These are phyloP conservation scores for Artemisia annua DNA, from an alignment of 129 eudicot species.

Conservation along the genomic window DNA sequence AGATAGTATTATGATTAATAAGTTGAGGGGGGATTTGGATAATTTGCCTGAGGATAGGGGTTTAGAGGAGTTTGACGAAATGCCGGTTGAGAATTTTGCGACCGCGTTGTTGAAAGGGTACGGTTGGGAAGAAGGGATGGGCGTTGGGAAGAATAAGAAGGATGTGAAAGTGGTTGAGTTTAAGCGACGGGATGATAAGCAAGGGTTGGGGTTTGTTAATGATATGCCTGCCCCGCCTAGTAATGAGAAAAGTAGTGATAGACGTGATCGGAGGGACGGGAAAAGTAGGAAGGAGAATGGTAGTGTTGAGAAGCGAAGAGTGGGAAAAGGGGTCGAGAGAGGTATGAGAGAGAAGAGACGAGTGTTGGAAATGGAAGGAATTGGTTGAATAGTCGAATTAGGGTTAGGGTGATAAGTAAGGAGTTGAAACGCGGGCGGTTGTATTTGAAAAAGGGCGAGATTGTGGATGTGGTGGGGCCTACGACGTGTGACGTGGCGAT, in stretches of 20 bases:
- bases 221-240: conserved; percentile 33
- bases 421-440: conserved; percentile 72
- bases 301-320: conserved; percentile 19
- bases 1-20: conserved; percentile 49
- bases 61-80: conserved; percentile 52
- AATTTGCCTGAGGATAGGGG: conserved; percentile 64
- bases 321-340: conserved; percentile 38
- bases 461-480: conserved; percentile 92
- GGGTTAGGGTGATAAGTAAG: conserved; percentile 73
- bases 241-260: not conserved
- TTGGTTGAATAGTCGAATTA: conserved; percentile 76
- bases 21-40: conserved; percentile 54
- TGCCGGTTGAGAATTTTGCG: conserved; percentile 73
- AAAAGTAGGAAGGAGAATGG: not conserved
- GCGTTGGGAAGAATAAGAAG: conserved; percentile 77
- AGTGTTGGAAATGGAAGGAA: conserved; percentile 14
- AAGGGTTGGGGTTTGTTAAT: conserved; percentile 73
- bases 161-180: conserved; percentile 73
- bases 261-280: not conserved
- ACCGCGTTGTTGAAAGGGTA: conserved; percentile 76
- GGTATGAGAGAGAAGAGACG: conserved; percentile 24
- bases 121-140: conserved; percentile 88
- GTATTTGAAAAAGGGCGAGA: conserved; percentile 73
- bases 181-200: conserved; percentile 43
- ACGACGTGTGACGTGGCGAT: conserved; percentile 69